phyloP scores from a whole-genome alignment of 768 basidiomycete species.

The Macrolepiota fuliginosa region DNA sequence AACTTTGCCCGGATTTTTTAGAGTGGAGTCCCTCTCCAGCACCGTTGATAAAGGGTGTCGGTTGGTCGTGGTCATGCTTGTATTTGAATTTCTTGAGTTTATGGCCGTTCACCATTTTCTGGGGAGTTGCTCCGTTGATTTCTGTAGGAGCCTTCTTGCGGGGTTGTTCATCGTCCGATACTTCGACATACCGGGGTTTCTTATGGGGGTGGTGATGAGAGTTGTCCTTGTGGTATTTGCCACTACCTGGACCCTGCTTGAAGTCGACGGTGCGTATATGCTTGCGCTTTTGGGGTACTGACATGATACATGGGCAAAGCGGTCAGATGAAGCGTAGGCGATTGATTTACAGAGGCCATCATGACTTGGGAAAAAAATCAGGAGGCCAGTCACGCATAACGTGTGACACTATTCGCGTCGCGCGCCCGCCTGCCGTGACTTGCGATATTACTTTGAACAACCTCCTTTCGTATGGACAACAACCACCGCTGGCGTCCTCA shows the following conservation, averaged over 20 bases:
- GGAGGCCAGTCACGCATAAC: constrained; percentile 8
- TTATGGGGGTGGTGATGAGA: constrained; percentile 20
- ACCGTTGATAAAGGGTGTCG: not conserved
- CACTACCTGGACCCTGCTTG: constrained; percentile 3
- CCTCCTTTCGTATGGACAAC: constrained; percentile 28
- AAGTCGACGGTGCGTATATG: constrained; percentile 6
- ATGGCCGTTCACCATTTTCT: constrained; percentile 22
- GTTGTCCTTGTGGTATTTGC: not conserved
- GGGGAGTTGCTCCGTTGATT: constrained; percentile 21
- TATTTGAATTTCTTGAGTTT: constrained; percentile 30
- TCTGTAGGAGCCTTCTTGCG: constrained; percentile 24
- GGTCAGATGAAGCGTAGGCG: not conserved
- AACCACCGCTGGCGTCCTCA: constrained; percentile 31
- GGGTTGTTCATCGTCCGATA: constrained; percentile 37
- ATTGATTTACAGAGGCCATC: constrained; percentile 1
- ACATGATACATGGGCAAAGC: constrained; percentile 16
- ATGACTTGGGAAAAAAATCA: constrained; percentile 2
- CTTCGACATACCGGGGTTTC: constrained; percentile 31
- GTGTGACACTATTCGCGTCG: constrained; percentile 22
- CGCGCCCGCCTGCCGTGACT: constrained; percentile 15
- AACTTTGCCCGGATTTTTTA: constrained; percentile 25
- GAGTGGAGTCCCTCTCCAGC: constrained; percentile 10
- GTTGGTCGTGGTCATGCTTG: constrained; percentile 15
- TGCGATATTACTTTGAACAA: constrained; percentile 7
- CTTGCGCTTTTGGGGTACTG: constrained; percentile 8